Conservation (phyloP, 495 filamentous ascomycete species). For the Talaromyces adpressus region DNA sequence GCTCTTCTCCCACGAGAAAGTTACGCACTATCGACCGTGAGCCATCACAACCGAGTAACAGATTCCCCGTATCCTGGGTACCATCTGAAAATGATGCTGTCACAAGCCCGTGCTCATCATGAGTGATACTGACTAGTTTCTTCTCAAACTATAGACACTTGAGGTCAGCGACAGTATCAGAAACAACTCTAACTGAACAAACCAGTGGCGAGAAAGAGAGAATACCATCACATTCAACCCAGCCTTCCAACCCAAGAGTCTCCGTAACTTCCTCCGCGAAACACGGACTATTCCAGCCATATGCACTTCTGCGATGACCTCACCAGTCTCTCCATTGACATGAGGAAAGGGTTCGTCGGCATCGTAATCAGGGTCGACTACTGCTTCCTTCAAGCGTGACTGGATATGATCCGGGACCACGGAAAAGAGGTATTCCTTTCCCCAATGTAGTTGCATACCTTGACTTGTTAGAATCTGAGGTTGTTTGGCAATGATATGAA, state of each 20-base stretch:
- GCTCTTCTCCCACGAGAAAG: conserved; percentile 9
- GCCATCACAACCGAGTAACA: conserved; percentile 20
- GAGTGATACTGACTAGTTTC: background rate
- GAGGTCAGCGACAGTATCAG: background rate
- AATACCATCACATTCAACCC: background rate
- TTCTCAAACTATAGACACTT: background rate
- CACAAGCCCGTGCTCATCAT: background rate
- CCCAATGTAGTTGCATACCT: conserved; percentile 2
- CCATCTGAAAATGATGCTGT: background rate
- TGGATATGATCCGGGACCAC: background rate
- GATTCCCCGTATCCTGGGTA: conserved; percentile 5
- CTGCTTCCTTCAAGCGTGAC: background rate
- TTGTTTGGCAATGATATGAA: background rate
- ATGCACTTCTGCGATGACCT: background rate
- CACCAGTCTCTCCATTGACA: conserved; percentile 1
- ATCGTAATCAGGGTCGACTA: background rate
- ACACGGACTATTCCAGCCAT: conserved; percentile 2
- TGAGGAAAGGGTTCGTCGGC: background rate
- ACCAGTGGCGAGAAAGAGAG: background rate
- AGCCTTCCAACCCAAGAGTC: background rate
- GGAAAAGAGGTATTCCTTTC: background rate
- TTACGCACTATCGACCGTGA: conserved; percentile 14
- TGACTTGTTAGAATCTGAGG: background rate
- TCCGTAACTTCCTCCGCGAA: background rate
- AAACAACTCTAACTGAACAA: too few species aligned